Percentiles rank a stretch among this genome's conserved stretches.
These are phyloP conservation scores for Meira nashicola DNA, from an alignment of 1,284 basidiomycete genomes.

Conservation along the genomic window DNA sequence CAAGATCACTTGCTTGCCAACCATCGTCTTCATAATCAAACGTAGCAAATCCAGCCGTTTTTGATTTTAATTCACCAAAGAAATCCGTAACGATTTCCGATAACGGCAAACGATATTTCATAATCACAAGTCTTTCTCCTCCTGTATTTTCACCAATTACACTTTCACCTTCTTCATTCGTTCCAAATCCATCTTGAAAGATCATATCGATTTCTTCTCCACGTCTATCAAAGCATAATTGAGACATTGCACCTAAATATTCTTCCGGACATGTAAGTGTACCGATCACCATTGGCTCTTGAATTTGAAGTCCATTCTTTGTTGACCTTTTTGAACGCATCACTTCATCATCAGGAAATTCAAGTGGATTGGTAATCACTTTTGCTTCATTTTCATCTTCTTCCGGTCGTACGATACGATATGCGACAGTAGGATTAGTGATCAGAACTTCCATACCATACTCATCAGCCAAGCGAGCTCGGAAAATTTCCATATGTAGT, in stretches of 20 bases:
- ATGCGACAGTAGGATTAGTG: conserved; percentile 49
- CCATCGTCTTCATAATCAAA: conserved; percentile 47
- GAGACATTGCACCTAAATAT: conserved; percentile 50
- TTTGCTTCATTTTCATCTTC: conserved; percentile 26
- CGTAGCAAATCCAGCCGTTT: conserved; percentile 41
- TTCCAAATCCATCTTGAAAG: conserved; percentile 14
- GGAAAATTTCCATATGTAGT: conserved; percentile 93
- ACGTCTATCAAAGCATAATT: conserved; percentile 49
- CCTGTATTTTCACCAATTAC: background rate
- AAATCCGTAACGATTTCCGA: conserved; percentile 51
- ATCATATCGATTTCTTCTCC: conserved; percentile 43
- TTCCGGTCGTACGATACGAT: conserved; percentile 37
- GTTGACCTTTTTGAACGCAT: background rate
- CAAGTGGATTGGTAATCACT: conserved; percentile 42
- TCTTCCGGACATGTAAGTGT: conserved; percentile 46
- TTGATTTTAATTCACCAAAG: conserved; percentile 27
- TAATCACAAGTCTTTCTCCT: conserved; percentile 25
- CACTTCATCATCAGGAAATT: conserved; percentile 41
- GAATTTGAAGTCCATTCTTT: conserved; percentile 24
- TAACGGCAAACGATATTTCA: conserved; percentile 45
- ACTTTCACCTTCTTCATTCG: background rate
- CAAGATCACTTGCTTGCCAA: conserved; percentile 39
- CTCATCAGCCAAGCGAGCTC: conserved; percentile 93
- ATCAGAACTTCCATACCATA: conserved; percentile 58
- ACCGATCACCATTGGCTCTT: conserved; percentile 47